Evolutionary conservation across 371 early-diverging fungal species (phyloP).

Genomic region (Massospora cicadina): DNA sequence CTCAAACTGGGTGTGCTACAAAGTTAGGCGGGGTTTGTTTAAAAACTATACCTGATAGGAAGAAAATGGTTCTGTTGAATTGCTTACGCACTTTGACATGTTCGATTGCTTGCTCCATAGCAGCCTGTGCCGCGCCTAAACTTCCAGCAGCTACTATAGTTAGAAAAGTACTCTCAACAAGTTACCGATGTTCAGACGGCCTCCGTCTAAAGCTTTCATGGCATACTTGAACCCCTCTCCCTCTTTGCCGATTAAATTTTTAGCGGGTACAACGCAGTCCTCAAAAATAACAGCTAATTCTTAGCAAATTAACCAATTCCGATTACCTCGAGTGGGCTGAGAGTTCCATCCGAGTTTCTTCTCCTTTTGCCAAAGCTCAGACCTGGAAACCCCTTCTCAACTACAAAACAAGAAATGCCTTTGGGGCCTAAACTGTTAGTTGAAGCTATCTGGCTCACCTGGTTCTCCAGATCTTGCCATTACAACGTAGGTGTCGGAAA

Average conservation of each 20-base stretch:
- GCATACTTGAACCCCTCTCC: constrained; percentile 44
- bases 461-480: constrained; percentile 45
- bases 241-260: constrained; percentile 30
- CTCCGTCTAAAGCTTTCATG: constrained; percentile 44
- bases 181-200: constrained; percentile 35
- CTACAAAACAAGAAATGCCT: constrained; percentile 33
- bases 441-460: constrained; percentile 1
- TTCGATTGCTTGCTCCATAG: constrained; percentile 29
- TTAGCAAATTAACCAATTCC: background rate
- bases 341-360: constrained; percentile 37
- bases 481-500: constrained; percentile 35
- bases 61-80: constrained; percentile 25
- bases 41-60: constrained; percentile 19
- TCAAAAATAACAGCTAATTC: constrained; percentile 27
- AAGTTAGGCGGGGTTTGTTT: background rate
- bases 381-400: constrained; percentile 35
- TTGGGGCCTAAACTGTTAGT: constrained; percentile 22
- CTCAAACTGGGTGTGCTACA: constrained; percentile 31
- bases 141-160: constrained; percentile 26
- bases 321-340: constrained; percentile 26
- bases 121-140: constrained; percentile 40
- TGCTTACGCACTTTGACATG: constrained; percentile 34
- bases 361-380: constrained; percentile 46
- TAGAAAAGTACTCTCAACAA: background rate
- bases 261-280: constrained; percentile 29